A percentile compares a stretch with the other conserved stretches of the same genome.
Evolutionary conservation across 1,284 basidiomycete genomes (phyloP).

Genomic region (Exobasidium rhododendri): DNA sequence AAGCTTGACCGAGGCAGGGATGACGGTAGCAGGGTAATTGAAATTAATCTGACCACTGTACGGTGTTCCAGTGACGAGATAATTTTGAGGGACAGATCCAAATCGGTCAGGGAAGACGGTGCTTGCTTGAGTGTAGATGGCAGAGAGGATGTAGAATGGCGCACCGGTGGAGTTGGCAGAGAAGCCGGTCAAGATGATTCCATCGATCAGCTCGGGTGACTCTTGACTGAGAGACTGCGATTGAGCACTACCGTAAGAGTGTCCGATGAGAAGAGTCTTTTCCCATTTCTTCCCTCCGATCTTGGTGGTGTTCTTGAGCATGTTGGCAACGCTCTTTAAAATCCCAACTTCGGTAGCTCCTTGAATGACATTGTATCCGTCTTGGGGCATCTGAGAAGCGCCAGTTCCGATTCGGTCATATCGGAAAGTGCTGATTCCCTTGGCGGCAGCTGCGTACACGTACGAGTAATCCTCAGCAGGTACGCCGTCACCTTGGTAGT

Average conservation of each 20-base stretch:
- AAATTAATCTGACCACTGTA: conserved; percentile 16
- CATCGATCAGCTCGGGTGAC: conserved; percentile 20
- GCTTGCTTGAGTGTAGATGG: conserved; percentile 16
- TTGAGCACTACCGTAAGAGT: conserved; percentile 25
- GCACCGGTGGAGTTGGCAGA: conserved; percentile 14
- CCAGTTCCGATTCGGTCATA: conserved; percentile 24
- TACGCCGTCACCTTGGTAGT: conserved; percentile 13
- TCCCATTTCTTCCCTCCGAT: conserved; percentile 18
- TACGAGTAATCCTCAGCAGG: conserved; percentile 14
- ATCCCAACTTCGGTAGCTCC: conserved; percentile 21
- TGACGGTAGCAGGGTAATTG: conserved; percentile 16
- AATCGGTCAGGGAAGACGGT: conserved; percentile 15
- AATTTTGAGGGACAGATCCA: conserved; percentile 7
- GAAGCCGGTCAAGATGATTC: conserved; percentile 21
- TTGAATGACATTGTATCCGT: conserved; percentile 20
- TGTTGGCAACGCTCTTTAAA: conserved; percentile 13
- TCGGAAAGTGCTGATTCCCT: conserved; percentile 18
- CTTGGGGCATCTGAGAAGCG: conserved; percentile 16
- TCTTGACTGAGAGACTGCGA: conserved; percentile 4
- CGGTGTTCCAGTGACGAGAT: conserved; percentile 19
- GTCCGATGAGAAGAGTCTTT: conserved; percentile 20
- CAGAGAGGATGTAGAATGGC: conserved; percentile 13
- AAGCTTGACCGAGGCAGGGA: background rate
- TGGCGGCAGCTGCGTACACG: background rate
- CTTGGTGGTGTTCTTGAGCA: conserved; percentile 14